A percentile compares a stretch with the other conserved stretches of the same genome.
Conservation (phyloP, 306 rosid species). For the Begonia masoniana region DNA sequence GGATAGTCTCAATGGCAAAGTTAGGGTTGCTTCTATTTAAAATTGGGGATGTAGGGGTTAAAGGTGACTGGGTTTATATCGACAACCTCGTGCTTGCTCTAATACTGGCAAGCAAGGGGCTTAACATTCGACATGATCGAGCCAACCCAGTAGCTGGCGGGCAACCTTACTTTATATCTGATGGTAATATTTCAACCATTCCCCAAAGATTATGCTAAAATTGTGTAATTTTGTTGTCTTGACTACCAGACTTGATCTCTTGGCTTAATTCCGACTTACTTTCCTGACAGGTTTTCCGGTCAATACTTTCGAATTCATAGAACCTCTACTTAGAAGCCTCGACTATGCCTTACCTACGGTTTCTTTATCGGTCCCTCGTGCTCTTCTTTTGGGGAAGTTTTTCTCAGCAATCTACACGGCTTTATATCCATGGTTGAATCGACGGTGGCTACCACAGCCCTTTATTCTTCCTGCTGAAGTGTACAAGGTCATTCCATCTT, state of each 20-base stretch:
- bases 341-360: conserved; percentile 55
- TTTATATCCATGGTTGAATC: conserved; percentile 72
- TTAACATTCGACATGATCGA: conserved; percentile 35
- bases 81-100: conserved; percentile 87
- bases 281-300: conserved; percentile 59
- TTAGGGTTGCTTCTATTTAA: conserved; percentile 58
- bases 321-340: conserved; percentile 65
- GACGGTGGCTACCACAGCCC: conserved; percentile 93
- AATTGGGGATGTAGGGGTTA: conserved; percentile 58
- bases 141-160: conserved; percentile 64
- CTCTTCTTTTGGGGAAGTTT: conserved; percentile 58
- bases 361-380: conserved; percentile 38
- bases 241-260: too few relatives aligned
- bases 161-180: conserved; percentile 86
- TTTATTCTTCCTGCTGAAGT: conserved; percentile 88
- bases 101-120: conserved; percentile 89
- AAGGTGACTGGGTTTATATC: conserved; percentile 79
- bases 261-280: not conserved
- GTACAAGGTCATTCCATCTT: conserved; percentile 42
- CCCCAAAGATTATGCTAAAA: not conserved
- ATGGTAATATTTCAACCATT: conserved; percentile 35
- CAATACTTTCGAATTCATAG: conserved; percentile 69
- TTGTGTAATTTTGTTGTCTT: too few relatives aligned
- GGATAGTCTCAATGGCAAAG: conserved; percentile 65
- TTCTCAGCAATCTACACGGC: conserved; percentile 50